Percentiles rank a stretch among this genome's conserved stretches.
Conservation (phyloP, 257 asterid genomes). For the Voacanga thouarsii region DNA sequence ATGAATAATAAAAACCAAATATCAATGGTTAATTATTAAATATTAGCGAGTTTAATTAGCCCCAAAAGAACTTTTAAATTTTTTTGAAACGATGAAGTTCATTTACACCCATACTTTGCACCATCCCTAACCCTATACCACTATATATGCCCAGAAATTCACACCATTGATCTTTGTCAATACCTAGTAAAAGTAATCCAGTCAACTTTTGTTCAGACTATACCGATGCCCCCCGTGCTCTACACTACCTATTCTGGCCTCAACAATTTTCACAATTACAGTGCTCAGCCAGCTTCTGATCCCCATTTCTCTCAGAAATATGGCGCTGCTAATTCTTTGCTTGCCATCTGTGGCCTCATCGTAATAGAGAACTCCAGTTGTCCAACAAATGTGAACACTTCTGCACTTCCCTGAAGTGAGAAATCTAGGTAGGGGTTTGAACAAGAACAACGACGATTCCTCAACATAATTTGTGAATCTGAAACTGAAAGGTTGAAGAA, state of each 20-base stretch:
- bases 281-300: conserved; percentile 83
- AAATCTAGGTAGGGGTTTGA: too few relatives aligned
- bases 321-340: conserved; percentile 69
- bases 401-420: conserved; percentile 68
- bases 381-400: conserved; percentile 74
- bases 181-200: conserved; percentile 65
- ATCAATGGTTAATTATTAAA: too few relatives aligned
- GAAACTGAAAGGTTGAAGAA: too few relatives aligned
- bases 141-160: conserved; percentile 50
- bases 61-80: too few relatives aligned
- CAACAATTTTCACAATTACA: conserved; percentile 51
- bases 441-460: too few relatives aligned
- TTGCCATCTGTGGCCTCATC: conserved; percentile 79
- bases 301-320: conserved; percentile 77
- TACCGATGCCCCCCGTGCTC: conserved; percentile 56
- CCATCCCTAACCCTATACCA: conserved; percentile 39
- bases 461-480: too few relatives aligned
- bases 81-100: too few relatives aligned
- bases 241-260: conserved; percentile 41
- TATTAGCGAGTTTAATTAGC: too few relatives aligned
- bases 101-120: too few relatives aligned
- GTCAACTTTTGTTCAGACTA: conserved; percentile 43
- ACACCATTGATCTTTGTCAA: conserved; percentile 48
- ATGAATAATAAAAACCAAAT: too few relatives aligned
- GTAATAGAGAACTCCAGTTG: conserved; percentile 73